A percentile compares a stretch with the other conserved stretches of the same genome.
These are phyloP conservation scores for Lojkania enalia DNA, from an alignment of 2,329 filamentous ascomycete genomes.

Conservation along the genomic window DNA sequence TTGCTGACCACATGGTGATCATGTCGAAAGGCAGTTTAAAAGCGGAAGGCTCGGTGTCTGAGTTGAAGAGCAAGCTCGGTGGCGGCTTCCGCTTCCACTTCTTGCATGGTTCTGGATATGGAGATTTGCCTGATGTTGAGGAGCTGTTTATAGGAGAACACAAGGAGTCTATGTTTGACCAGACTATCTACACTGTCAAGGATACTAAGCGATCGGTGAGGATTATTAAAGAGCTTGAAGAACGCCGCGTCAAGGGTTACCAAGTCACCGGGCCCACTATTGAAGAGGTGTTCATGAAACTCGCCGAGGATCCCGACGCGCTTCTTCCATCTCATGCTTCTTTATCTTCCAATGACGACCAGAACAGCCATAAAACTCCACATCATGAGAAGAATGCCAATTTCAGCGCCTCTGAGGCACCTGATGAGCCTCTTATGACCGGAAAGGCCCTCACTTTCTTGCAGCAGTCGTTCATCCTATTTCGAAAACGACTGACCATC, in stretches of 20 bases:
- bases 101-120: slow-evolving; percentile 40
- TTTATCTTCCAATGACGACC: too few relatives aligned
- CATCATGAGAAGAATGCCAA: background rate
- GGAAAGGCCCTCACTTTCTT: slow-evolving; percentile 69
- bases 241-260: slow-evolving; percentile 69
- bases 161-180: slow-evolving; percentile 44
- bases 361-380: slow-evolving; percentile 53
- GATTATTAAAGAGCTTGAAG: slow-evolving; percentile 70
- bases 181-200: slow-evolving; percentile 72
- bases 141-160: background rate
- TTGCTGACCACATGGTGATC: slow-evolving; percentile 84
- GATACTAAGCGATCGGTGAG: slow-evolving; percentile 69
- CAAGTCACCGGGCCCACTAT: slow-evolving; percentile 85
- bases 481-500: slow-evolving; percentile 74
- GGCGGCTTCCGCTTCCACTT: slow-evolving; percentile 74
- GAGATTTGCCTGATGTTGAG: slow-evolving; percentile 1
- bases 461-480: slow-evolving; percentile 71
- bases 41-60: slow-evolving; percentile 78
- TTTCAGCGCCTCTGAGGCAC: background rate
- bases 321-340: too few relatives aligned
- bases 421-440: slow-evolving; percentile 55
- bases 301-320: slow-evolving; percentile 70
- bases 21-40: slow-evolving; percentile 80
- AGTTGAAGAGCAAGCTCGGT: slow-evolving; percentile 76
- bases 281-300: slow-evolving; percentile 84